phyloP scores from a whole-genome alignment of 1,284 basidiomycete species.

The Austroboletus niveus region DNA sequence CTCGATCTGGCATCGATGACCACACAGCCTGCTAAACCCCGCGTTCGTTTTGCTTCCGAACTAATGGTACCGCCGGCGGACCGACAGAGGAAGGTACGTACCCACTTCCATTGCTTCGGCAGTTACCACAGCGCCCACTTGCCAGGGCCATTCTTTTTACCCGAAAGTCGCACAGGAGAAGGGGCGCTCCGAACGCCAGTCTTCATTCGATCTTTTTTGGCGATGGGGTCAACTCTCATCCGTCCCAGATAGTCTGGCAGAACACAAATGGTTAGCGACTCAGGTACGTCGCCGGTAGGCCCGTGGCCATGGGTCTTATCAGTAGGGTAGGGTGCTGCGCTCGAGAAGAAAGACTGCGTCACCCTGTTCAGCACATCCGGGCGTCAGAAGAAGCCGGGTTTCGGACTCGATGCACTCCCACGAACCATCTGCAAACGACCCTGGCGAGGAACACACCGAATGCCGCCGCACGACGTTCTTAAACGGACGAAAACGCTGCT shows the following conservation, averaged over 20 bases:
- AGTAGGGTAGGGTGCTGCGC: background rate
- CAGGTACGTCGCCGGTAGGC: conserved; percentile 4
- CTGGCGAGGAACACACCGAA: background rate
- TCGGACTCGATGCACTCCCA: background rate
- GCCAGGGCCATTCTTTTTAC: conserved; percentile 32
- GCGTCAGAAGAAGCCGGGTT: too few species aligned
- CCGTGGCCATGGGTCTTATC: background rate
- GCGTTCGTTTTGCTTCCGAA: conserved; percentile 25
- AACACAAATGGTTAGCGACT: background rate
- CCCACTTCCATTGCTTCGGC: too few species aligned
- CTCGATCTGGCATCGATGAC: conserved; percentile 24
- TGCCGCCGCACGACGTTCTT: background rate
- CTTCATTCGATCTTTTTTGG: conserved; percentile 39
- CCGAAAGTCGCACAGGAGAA: conserved; percentile 42
- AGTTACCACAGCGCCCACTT: background rate
- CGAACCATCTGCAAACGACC: background rate
- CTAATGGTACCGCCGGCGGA: conserved; percentile 18
- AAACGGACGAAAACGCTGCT: background rate
- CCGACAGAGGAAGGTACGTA: conserved; percentile 21
- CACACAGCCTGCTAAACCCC: conserved; percentile 2
- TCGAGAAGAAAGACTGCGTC: conserved; percentile 4
- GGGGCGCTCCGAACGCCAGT: conserved; percentile 29
- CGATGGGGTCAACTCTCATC: conserved; percentile 23
- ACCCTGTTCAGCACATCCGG: background rate
- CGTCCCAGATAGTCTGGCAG: background rate